A percentile compares a stretch with the other conserved stretches of the same genome.
phyloP scores from a whole-genome alignment of 345 rosid species.

The Lepidium sativum region DNA sequence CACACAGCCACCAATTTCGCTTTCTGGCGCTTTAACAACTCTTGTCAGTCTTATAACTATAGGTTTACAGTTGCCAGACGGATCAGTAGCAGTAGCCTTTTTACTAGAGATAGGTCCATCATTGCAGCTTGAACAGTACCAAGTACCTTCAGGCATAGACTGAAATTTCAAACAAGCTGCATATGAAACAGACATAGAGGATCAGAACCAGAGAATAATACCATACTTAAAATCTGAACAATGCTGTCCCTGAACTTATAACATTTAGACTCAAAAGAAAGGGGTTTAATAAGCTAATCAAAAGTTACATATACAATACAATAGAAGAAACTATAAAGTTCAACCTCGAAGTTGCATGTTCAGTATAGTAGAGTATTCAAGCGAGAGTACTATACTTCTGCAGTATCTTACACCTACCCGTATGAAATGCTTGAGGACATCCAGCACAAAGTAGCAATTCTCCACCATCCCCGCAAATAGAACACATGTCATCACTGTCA shows the following conservation, averaged over 20 bases:
- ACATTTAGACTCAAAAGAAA: neutral
- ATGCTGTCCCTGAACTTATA: neutral
- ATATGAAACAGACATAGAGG: slow-evolving; percentile 21
- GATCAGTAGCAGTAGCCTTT: slow-evolving; percentile 34
- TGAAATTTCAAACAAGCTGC: slow-evolving; percentile 80
- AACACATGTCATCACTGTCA: slow-evolving; percentile 79
- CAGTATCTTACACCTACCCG: slow-evolving; percentile 35
- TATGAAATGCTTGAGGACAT: slow-evolving; percentile 90
- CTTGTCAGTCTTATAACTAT: slow-evolving; percentile 53
- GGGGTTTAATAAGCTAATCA: neutral
- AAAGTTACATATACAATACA: neutral
- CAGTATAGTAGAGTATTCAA: neutral
- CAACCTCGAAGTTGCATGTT: neutral
- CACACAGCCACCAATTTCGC: slow-evolving; percentile 87
- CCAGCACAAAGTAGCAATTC: slow-evolving; percentile 61
- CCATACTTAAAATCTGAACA: neutral
- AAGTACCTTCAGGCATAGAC: slow-evolving; percentile 54
- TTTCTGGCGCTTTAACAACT: slow-evolving; percentile 65
- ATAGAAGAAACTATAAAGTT: neutral
- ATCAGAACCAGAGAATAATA: slow-evolving; percentile 5
- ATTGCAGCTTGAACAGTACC: slow-evolving; percentile 75
- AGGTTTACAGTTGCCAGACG: slow-evolving; percentile 35
- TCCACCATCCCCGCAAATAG: slow-evolving; percentile 83
- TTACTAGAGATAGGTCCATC: slow-evolving; percentile 37
- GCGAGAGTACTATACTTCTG: neutral